Conservation (phyloP, 345 rosid genomes). For the Ceriops tagal region DNA sequence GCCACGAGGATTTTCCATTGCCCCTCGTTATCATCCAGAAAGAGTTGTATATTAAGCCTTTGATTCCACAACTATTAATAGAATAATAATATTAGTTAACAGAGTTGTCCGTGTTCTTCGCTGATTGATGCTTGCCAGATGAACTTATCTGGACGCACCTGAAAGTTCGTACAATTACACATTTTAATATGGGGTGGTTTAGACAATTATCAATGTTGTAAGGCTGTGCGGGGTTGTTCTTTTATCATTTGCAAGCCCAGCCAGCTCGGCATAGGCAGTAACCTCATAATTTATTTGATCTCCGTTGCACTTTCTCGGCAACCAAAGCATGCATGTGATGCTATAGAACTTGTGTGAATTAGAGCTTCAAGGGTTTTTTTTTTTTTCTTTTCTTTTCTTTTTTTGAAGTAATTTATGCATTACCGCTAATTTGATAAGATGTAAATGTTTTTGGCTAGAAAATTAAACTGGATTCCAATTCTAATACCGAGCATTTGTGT, state of each 20-base stretch:
- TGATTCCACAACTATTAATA: slow-evolving; percentile 9
- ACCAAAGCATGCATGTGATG: slow-evolving; percentile 2
- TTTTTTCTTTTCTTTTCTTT: no score
- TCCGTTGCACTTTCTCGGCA: neutral
- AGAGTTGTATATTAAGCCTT: neutral
- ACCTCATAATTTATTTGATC: neutral
- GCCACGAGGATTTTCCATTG: neutral
- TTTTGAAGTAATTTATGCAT: no score
- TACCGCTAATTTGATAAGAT: no score
- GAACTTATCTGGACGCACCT: slow-evolving; percentile 31
- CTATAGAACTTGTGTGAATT: no score
- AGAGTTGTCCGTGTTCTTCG: slow-evolving; percentile 16
- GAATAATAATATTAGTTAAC: slow-evolving; percentile 5
- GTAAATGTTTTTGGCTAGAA: no score
- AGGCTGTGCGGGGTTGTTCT: slow-evolving; percentile 1
- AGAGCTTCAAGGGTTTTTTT: no score
- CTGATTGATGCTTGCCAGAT: slow-evolving; percentile 25
- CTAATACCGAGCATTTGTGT: no score
- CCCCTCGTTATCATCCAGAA: slow-evolving; percentile 11
- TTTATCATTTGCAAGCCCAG: neutral
- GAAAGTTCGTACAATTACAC: slow-evolving; percentile 2
- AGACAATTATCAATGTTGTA: neutral
- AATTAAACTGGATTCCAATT: no score
- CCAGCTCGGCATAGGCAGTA: neutral
- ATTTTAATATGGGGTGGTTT: neutral